Percentiles rank a stretch among this genome's conserved stretches.
phyloP scores from a whole-genome alignment of 1,284 basidiomycete species.

The Tetrapyrgos nigripes region DNA sequence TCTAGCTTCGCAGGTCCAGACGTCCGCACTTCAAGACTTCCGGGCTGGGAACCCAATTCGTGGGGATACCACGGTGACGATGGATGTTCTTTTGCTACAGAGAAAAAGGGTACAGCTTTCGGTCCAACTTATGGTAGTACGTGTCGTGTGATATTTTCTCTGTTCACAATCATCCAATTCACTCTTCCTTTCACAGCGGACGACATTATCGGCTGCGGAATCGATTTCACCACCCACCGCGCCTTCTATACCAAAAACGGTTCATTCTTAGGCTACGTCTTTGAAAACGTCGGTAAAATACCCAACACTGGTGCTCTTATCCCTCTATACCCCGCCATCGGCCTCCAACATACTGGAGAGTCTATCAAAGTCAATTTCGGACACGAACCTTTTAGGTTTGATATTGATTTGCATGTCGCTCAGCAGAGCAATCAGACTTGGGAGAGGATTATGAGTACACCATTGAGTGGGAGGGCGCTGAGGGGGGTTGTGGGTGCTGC shows the following conservation, averaged over 20 bases:
- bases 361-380: conserved; percentile 86
- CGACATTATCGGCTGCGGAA: conserved; percentile 88
- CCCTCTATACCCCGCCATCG: conserved; percentile 85
- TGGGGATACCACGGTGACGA: conserved; percentile 97
- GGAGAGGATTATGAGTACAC: conserved; percentile 64
- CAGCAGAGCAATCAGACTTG: conserved; percentile 68
- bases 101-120: conserved; percentile 76
- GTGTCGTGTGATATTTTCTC: conserved; percentile 26
- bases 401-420: conserved; percentile 84
- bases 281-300: conserved; percentile 61
- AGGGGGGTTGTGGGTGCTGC: no score
- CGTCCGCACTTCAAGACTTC: conserved; percentile 76
- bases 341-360: conserved; percentile 80
- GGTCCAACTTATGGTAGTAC: conserved; percentile 79
- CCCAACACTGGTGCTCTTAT: conserved; percentile 65
- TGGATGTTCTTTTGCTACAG: conserved; percentile 79
- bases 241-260: conserved; percentile 95
- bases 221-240: conserved; percentile 81
- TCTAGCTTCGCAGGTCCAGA: conserved; percentile 55
- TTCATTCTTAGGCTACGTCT: conserved; percentile 73
- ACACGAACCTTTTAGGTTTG: conserved; percentile 83
- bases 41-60: conserved; percentile 90
- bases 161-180: conserved; percentile 9
- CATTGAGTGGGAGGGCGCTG: conserved; percentile 40
- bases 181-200: conserved; percentile 56